Conservation (phyloP, 2,329 filamentous ascomycete species). For the Zasmidium citrigriseum region DNA sequence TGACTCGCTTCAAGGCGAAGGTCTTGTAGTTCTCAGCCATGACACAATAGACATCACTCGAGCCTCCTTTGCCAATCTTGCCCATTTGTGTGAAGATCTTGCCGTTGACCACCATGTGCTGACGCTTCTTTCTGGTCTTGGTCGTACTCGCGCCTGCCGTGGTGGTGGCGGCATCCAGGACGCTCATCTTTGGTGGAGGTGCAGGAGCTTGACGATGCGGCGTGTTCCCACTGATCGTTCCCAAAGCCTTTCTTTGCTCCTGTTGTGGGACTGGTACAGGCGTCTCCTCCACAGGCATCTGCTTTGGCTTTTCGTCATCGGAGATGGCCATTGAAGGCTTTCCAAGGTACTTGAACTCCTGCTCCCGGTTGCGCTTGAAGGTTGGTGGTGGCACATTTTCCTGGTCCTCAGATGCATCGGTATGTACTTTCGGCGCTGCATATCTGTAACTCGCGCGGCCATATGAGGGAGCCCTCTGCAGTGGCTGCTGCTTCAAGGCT, state of each 20-base stretch:
- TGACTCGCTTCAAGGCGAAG: conserved; percentile 90
- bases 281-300: conserved; percentile 43
- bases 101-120: conserved; percentile 84
- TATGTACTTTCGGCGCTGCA: conserved; percentile 47
- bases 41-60: conserved; percentile 91
- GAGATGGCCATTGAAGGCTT: conserved; percentile 56
- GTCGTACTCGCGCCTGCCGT: conserved; percentile 78
- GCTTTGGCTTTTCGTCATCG: conserved; percentile 45
- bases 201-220: conserved; percentile 73
- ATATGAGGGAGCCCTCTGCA: conserved; percentile 39
- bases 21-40: conserved; percentile 97
- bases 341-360: conserved; percentile 56
- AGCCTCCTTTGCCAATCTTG: conserved; percentile 87
- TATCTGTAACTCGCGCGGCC: conserved; percentile 51
- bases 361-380: conserved; percentile 63
- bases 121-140: conserved; percentile 73
- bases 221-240: conserved; percentile 64
- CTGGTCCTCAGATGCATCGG: conserved; percentile 71
- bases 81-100: conserved; percentile 89
- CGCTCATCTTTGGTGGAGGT: conserved; percentile 94
- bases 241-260: conserved; percentile 49
- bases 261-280: conserved; percentile 37
- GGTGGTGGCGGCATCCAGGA: conserved; percentile 86
- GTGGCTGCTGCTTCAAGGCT: conserved; percentile 34
- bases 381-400: conserved; percentile 79